Conservation (phyloP, 441 rosid genomes). For the Populus hybrid region DNA sequence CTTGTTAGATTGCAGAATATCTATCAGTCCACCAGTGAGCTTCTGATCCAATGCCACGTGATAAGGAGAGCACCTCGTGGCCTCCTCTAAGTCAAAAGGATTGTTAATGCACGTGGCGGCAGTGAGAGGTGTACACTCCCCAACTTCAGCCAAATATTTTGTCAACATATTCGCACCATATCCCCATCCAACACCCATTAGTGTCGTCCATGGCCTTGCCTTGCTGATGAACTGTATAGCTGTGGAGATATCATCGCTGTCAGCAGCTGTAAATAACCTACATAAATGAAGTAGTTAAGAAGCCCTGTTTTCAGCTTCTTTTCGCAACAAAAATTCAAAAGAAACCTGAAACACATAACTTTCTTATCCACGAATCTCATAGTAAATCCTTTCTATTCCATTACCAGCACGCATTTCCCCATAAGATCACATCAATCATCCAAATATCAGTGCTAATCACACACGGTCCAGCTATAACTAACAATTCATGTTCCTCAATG, state of each 20-base stretch:
- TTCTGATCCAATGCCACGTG: constrained; percentile 47
- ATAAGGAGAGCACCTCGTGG: constrained; percentile 63
- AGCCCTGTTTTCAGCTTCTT: constrained; percentile 33
- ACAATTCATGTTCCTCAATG: not conserved
- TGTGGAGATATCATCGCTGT: constrained; percentile 88
- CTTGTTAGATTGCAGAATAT: constrained; percentile 84
- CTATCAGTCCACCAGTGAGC: constrained; percentile 72
- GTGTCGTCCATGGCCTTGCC: constrained; percentile 90
- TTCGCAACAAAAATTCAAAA: constrained; percentile 13
- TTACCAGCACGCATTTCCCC: not conserved
- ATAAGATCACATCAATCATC: not conserved
- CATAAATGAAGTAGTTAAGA: constrained; percentile 41
- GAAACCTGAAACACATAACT: constrained; percentile 8
- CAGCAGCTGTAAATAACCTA: constrained; percentile 99
- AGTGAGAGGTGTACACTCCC: constrained; percentile 80
- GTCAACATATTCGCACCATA: constrained; percentile 94
- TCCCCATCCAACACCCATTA: constrained; percentile 88
- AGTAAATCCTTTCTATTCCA: not conserved
- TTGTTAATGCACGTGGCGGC: constrained; percentile 92
- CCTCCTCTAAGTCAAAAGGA: constrained; percentile 96
- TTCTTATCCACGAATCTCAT: constrained; percentile 9
- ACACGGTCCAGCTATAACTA: not conserved
- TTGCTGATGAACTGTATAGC: constrained; percentile 70
- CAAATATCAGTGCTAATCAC: not conserved
- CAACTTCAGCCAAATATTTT: constrained; percentile 87